Evolutionary conservation across 345 rosid genomes (phyloP), one percentile per base, ranked within the genome.

Genomic region (Microcos paniculata): DNA sequence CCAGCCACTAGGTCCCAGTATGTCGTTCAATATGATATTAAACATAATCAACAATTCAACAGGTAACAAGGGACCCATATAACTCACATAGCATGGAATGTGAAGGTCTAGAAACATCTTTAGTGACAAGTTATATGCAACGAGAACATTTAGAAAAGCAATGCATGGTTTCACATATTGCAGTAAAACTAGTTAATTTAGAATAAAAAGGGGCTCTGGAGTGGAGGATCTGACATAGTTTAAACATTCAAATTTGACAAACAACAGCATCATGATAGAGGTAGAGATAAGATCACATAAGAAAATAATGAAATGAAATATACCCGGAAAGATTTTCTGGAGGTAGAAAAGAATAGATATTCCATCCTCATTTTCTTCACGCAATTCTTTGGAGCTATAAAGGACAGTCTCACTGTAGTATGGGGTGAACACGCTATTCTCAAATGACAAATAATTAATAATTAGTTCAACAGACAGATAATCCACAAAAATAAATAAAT

Each of bases 321-420:
- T 88, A 93, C 99, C 99, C 57, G 99, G 98, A 82, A 87, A 96
- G 74, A 96, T 96, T 84, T 96, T 96, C 90, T 93, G 99, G 81
- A 96, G 98, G 84, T 96, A 96, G 88, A 96, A 96, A 79, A 96
- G 94, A 76, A 74, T 89, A 49, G 99, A 96, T 87, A 96, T 92
- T 62, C 99, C 99, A 86, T 96, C 99, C 87, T 96, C 99, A 82
- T 96, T 96, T 87, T 96, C 98, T 19, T 84, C 86, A 76, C 89
- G 95, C 81, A 96, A 81, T 5, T 96, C 99, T 56, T 94, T 86
- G 81, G 88, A 85, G 81, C 99, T 93, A 87, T 96, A 96, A 66
- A 96, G 85, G 68, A 96, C 99, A 68, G 99, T 96, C 90, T 96
- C 99, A 53, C 98, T 96, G 89, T 96, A 96, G 90, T 96, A 96